Conservation (phyloP, 1,139 yeast genomes). For the Yamadazyma conglobata region DNA sequence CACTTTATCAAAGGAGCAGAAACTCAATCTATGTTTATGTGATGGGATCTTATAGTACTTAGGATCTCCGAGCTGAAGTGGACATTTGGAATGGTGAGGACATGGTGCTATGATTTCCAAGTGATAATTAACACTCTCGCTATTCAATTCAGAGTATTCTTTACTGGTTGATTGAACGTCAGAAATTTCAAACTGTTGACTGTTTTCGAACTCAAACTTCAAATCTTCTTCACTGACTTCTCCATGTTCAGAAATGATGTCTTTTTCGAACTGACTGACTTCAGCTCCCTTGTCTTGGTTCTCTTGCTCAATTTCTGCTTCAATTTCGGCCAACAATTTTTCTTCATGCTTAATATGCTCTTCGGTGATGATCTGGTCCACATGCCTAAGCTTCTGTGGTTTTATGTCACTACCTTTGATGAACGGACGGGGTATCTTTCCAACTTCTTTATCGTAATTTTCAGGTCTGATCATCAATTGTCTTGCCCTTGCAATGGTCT, state of each 20-base stretch:
- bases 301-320: slow-evolving; percentile 16
- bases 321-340: slow-evolving; percentile 26
- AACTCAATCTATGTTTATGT: slow-evolving; percentile 57
- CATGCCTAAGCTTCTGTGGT: slow-evolving; percentile 37
- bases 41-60: slow-evolving; percentile 60
- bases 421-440: slow-evolving; percentile 73
- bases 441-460: slow-evolving; percentile 48
- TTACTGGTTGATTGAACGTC: slow-evolving; percentile 19
- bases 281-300: slow-evolving; percentile 7
- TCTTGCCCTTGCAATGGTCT: slow-evolving; percentile 83
- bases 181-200: slow-evolving; percentile 37
- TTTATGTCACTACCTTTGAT: slow-evolving; percentile 47
- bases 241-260: slow-evolving; percentile 37
- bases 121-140: slow-evolving; percentile 45
- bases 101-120: slow-evolving; percentile 82
- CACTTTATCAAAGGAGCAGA: slow-evolving; percentile 74
- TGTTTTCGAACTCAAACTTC: slow-evolving; percentile 46
- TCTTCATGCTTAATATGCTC: slow-evolving; percentile 33
- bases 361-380: slow-evolving; percentile 34
- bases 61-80: slow-evolving; percentile 76
- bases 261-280: slow-evolving; percentile 14
- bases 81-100: slow-evolving; percentile 83
- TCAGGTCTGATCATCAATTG: slow-evolving; percentile 87
- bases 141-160: slow-evolving; percentile 10
- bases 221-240: slow-evolving; percentile 41